Conservation (phyloP, 2,329 filamentous ascomycete species). For the Neonectria sp. region DNA sequence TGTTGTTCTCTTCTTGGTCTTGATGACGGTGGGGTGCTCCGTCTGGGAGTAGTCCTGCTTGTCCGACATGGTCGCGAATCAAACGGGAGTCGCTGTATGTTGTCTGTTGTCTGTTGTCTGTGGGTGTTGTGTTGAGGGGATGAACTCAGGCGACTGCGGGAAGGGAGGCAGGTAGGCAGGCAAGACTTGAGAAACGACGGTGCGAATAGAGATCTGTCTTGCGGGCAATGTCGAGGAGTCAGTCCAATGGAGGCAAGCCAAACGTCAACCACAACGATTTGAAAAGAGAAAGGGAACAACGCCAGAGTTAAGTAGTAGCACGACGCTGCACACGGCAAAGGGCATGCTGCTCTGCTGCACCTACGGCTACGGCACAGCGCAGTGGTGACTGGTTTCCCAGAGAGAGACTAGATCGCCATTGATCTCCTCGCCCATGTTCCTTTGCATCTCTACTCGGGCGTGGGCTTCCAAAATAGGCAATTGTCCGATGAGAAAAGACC, state of each 20-base stretch:
- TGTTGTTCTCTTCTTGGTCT: conserved; percentile 55
- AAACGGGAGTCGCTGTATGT: neutral
- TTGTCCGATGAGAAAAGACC: conserved; percentile 38
- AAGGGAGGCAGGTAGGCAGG: conserved; percentile 1
- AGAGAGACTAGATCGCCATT: conserved; percentile 44
- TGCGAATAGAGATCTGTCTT: neutral
- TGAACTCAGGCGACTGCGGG: neutral
- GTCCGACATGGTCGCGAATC: conserved; percentile 53
- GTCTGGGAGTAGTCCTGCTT: conserved; percentile 55
- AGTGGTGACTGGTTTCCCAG: conserved; percentile 20
- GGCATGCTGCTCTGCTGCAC: neutral
- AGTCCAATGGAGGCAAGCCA: conserved; percentile 28
- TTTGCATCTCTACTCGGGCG: conserved; percentile 47
- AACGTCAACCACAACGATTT: conserved; percentile 29
- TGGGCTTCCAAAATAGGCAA: conserved; percentile 46
- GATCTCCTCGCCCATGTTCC: conserved; percentile 41
- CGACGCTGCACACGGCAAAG: neutral
- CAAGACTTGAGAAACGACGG: conserved; percentile 6
- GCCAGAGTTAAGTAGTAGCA: conserved; percentile 42
- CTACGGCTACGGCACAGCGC: conserved; percentile 21
- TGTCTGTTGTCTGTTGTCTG: too few species aligned
- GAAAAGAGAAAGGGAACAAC: conserved; percentile 30
- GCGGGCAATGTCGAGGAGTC: conserved; percentile 24
- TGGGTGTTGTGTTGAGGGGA: neutral
- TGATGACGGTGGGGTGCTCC: conserved; percentile 50